phyloP scores from a whole-genome alignment of 305 asterid species.

The Fraxinus paxiana region DNA sequence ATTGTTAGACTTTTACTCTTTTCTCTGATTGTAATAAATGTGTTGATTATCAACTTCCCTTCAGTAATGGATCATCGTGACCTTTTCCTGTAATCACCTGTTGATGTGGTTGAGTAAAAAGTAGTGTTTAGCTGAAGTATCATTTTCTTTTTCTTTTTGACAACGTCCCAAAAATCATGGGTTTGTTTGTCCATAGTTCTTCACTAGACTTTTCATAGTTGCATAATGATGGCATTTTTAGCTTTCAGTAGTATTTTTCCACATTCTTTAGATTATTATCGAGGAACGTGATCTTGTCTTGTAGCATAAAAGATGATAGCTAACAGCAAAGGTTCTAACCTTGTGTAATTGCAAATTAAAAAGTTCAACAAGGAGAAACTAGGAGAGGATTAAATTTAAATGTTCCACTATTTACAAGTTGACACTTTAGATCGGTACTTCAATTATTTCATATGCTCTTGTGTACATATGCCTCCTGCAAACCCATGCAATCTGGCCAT shows the following conservation, averaged over 20 bases:
- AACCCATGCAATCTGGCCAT: conserved; percentile 79
- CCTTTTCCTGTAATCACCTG: neutral
- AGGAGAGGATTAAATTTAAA: neutral
- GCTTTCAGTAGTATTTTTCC: neutral
- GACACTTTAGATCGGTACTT: conserved; percentile 53
- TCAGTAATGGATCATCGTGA: neutral
- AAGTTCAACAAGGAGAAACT: neutral
- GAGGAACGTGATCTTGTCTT: neutral
- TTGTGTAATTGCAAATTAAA: neutral
- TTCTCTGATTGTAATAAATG: conserved; percentile 18
- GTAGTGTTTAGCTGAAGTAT: neutral
- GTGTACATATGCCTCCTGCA: conserved; percentile 71
- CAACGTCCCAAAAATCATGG: neutral
- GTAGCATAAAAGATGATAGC: neutral
- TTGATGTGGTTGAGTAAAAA: neutral
- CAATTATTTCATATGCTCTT: conserved; percentile 54
- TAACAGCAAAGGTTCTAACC: neutral
- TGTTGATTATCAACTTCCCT: conserved; percentile 8
- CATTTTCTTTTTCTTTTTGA: neutral
- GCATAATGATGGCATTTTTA: neutral
- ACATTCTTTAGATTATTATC: neutral
- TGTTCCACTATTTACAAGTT: neutral
- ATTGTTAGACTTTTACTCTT: conserved; percentile 13
- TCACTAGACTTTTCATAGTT: neutral
- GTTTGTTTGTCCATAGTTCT: neutral